Evolutionary conservation across 2,329 filamentous ascomycete genomes (phyloP).

Genomic region (Neurospora crassa): DNA sequence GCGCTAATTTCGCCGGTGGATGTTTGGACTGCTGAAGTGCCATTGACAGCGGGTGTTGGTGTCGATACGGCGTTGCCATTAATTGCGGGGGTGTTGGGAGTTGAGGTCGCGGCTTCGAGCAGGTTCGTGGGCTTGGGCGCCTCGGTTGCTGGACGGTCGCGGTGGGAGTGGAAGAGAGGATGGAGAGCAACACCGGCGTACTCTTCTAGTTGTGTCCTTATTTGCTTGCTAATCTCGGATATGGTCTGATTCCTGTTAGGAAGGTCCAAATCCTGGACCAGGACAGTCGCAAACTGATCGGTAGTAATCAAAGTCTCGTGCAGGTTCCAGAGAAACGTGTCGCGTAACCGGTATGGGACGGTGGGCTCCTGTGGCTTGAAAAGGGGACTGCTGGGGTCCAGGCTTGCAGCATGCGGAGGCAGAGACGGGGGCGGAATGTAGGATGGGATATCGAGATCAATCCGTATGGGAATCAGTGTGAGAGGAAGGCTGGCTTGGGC

Average conservation of each 20-base stretch:
- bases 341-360: conserved; percentile 78
- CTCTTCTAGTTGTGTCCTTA: conserved; percentile 89
- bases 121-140: conserved; percentile 19
- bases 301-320: conserved; percentile 91
- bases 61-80: conserved; percentile 41
- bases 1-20: conserved; percentile 49
- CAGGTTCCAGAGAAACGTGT: conserved; percentile 96
- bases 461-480: conserved; percentile 88
- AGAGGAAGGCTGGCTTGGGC: conserved; percentile 69
- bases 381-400: conserved; percentile 65
- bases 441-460: conserved; percentile 83
- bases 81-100: conserved; percentile 31
- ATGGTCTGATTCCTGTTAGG: conserved; percentile 63
- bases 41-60: conserved; percentile 13
- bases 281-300: conserved; percentile 83
- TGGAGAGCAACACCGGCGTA: conserved; percentile 92
- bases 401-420: conserved; percentile 51
- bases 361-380: conserved; percentile 74
- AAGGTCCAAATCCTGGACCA: conserved; percentile 89
- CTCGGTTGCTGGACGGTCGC: conserved; percentile 24
- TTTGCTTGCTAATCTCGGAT: conserved; percentile 81
- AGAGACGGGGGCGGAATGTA: conserved; percentile 60
- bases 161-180: conserved; percentile 69
- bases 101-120: conserved; percentile 10
- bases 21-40: conserved; percentile 13